Conservation (phyloP, 169 alveolate genomes). For the Eimeria acervulina region DNA sequence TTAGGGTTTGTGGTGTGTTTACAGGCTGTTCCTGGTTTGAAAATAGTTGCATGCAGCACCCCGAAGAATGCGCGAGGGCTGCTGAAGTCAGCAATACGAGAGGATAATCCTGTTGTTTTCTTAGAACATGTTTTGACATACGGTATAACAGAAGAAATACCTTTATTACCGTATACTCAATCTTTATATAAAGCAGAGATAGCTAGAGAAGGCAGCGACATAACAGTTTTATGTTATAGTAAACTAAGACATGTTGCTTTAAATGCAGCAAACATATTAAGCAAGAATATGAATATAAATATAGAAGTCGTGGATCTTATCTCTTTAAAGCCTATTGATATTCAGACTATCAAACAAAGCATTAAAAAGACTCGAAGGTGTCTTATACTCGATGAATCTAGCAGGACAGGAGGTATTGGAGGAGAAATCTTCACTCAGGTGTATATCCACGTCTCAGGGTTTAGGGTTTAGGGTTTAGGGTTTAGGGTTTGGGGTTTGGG, state of each 20-base stretch:
- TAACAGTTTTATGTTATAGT: conserved; percentile 93
- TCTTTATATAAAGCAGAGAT: conserved; percentile 95
- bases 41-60: conserved; percentile 93
- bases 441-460: neutral
- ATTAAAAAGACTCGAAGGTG: conserved; percentile 93
- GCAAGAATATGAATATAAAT: conserved; percentile 88
- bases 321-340: conserved; percentile 94
- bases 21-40: conserved; percentile 93
- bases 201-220: conserved; percentile 92
- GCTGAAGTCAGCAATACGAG: conserved; percentile 94
- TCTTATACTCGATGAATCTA: conserved; percentile 95
- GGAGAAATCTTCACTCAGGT: conserved; percentile 91
- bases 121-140: conserved; percentile 95
- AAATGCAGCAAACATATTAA: conserved; percentile 92
- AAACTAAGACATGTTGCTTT: conserved; percentile 92
- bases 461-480: too few relatives aligned
- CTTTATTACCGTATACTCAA: conserved; percentile 91
- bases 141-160: conserved; percentile 90
- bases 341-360: conserved; percentile 91
- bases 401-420: conserved; percentile 95
- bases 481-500: neutral
- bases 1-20: neutral
- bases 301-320: conserved; percentile 95
- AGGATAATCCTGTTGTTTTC: conserved; percentile 94
- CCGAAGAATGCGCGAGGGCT: conserved; percentile 95